phyloP scores from a whole-genome alignment of 2,329 filamentous ascomycete genomes.

The Aspergillus sp. region DNA sequence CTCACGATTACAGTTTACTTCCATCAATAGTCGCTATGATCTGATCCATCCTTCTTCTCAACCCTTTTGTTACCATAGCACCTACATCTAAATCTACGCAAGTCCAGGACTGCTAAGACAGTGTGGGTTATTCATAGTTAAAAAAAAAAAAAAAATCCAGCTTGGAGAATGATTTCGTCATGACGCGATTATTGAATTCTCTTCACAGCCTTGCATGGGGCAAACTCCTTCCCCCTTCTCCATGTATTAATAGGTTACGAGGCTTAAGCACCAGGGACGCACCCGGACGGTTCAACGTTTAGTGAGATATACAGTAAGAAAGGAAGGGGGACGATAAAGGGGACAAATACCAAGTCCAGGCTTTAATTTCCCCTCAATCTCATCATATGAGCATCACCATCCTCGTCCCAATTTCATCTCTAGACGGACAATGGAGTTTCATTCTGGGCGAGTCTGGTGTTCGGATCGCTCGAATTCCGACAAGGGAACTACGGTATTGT shows the following conservation, averaged over 20 bases:
- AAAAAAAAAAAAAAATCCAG: not conserved
- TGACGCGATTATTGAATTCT: constrained; percentile 2
- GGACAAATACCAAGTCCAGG: not conserved
- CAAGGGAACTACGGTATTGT: not conserved
- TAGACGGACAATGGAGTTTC: not conserved
- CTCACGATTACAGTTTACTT: not conserved
- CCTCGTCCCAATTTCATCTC: not conserved
- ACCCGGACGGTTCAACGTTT: not conserved
- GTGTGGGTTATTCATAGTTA: not conserved
- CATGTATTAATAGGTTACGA: not conserved
- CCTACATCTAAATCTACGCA: not conserved
- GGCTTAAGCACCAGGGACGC: constrained; percentile 1
- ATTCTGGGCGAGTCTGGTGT: constrained; percentile 1
- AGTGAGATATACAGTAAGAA: not conserved
- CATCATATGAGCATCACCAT: not conserved
- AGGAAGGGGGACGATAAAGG: not conserved
- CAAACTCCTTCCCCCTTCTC: too few species aligned
- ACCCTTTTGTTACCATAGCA: not conserved
- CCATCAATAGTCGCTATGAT: not conserved
- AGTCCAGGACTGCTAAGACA: not conserved
- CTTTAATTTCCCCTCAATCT: not conserved
- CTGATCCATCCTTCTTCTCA: not conserved
- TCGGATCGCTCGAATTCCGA: constrained; percentile 13
- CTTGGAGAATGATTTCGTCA: not conserved
- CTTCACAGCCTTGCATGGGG: constrained; percentile 3